Percentiles rank a stretch among this genome's conserved stretches.
Conservation (phyloP, 768 basidiomycete genomes). For the Boletus reticuloceps region DNA sequence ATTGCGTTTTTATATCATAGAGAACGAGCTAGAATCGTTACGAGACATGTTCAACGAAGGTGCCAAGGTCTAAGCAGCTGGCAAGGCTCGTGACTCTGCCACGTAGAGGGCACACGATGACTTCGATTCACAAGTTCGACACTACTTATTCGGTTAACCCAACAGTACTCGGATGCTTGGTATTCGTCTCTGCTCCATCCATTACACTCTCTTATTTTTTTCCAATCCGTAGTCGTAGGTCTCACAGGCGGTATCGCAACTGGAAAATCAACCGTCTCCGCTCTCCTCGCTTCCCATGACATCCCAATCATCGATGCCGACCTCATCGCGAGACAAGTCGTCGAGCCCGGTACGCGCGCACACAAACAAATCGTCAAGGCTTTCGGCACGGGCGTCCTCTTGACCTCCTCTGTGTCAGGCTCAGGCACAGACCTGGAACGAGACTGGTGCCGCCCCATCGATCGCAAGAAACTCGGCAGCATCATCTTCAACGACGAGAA, state of each 20-base stretch:
- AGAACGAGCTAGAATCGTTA: no score
- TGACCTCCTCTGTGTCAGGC: constrained; percentile 19
- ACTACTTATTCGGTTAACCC: not conserved
- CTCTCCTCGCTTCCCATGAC: constrained; percentile 57
- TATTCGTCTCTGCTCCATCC: constrained; percentile 1
- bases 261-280: constrained; percentile 92
- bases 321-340: constrained; percentile 79
- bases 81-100: no score
- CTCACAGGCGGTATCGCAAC: constrained; percentile 96
- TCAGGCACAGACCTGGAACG: not conserved
- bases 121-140: no score
- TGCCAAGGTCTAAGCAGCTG: no score
- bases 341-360: constrained; percentile 77
- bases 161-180: constrained; percentile 12
- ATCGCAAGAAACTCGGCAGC: constrained; percentile 79
- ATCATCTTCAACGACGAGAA: constrained; percentile 80
- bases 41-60: no score
- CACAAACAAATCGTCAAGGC: constrained; percentile 61
- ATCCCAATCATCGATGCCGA: constrained; percentile 95
- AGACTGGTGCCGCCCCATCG: constrained; percentile 57
- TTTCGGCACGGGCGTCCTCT: constrained; percentile 73
- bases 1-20: no score
- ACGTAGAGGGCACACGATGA: no score
- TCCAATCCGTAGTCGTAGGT: constrained; percentile 66
- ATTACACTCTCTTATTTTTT: not conserved